Evolutionary conservation across 257 asterid species (phyloP), one percentile per base, ranked within the genome.

Genomic region (Datura wrightii): DNA sequence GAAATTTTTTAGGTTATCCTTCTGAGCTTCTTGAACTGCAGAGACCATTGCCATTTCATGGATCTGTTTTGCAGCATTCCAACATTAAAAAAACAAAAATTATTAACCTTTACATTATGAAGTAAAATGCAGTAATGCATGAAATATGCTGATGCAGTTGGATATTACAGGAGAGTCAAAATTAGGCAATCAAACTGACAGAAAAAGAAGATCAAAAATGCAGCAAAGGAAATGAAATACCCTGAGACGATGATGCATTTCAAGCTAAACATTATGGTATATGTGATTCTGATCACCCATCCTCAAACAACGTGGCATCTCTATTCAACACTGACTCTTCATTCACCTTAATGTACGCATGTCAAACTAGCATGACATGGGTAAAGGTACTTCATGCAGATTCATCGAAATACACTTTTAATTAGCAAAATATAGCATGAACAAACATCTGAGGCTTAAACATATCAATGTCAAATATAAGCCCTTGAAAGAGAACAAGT

Each of bases 41-140:
- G 98, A 96, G 86, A 95, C 92, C 97, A 94, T 95, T 88, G 99
- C 93, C 98, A 96, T 96, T 90, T 96, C 99, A 89, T 90, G 98
- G 84, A 96, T 97, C 98, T 96, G 86, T 82, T 86, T 88, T 52
- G 86, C 86, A 90, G 66, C 83, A 87, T 79, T 7, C 50, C 56
- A 87, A 59, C 15, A 41, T 48, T 46, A 59, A 76, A 48, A 82
- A 11, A 85, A 41, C 54, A 78, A 76, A 74, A 46, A 83, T 85
- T 44, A 87, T 69, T 56, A 80, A 48, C 44, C 66, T 7, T 76
- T 52, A 78, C 42, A 5, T 8, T 10, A 46, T 69, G 19, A 72
- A 74, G 56, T 14, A 52, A 55, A 36, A 71, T 5, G 56, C 50
- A 8, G 31, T 6, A 56, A 54, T 36, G 44, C 79, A 46, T 13